phyloP scores from a whole-genome alignment of 2,329 filamentous ascomycete genomes.

The Xylaria sp. region DNA sequence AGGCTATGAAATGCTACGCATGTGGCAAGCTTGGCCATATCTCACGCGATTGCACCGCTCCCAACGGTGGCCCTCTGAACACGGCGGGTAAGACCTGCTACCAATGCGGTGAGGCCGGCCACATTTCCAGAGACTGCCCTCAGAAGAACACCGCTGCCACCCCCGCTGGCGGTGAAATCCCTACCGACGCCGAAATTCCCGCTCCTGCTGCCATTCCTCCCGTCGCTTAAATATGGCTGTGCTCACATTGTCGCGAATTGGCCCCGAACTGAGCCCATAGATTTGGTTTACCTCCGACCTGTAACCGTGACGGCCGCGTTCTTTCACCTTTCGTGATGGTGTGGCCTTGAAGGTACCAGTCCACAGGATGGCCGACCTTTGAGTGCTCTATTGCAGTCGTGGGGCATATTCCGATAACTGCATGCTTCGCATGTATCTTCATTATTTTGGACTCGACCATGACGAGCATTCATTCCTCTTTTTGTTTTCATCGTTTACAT shows the following conservation, averaged over 20 bases:
- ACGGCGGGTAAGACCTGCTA: constrained; percentile 99
- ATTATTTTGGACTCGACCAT: constrained; percentile 24
- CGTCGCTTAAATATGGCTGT: constrained; percentile 46
- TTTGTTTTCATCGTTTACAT: constrained; percentile 28
- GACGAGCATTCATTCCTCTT: constrained; percentile 21
- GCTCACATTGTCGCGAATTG: constrained; percentile 20
- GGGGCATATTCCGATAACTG: constrained; percentile 17
- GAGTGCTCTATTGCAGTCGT: neutral
- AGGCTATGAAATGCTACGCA: constrained; percentile 98
- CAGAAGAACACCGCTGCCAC: constrained; percentile 65
- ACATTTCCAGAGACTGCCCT: constrained; percentile 96
- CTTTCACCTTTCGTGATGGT: constrained; percentile 10
- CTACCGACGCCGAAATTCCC: constrained; percentile 47
- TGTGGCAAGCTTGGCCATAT: constrained; percentile 97
- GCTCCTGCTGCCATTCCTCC: constrained; percentile 47
- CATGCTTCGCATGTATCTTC: constrained; percentile 22
- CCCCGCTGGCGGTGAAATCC: constrained; percentile 52
- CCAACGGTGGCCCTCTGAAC: constrained; percentile 95
- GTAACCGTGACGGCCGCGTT: constrained; percentile 2
- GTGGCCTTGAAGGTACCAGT: constrained; percentile 12
- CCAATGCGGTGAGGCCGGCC: constrained; percentile 93
- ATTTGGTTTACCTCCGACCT: constrained; percentile 18
- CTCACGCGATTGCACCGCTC: constrained; percentile 92
- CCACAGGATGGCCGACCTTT: constrained; percentile 1
- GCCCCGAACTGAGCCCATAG: constrained; percentile 10